Base-by-base conservation (phyloP, 495 filamentous ascomycete genomes). In the Neurospora africana region DNA sequence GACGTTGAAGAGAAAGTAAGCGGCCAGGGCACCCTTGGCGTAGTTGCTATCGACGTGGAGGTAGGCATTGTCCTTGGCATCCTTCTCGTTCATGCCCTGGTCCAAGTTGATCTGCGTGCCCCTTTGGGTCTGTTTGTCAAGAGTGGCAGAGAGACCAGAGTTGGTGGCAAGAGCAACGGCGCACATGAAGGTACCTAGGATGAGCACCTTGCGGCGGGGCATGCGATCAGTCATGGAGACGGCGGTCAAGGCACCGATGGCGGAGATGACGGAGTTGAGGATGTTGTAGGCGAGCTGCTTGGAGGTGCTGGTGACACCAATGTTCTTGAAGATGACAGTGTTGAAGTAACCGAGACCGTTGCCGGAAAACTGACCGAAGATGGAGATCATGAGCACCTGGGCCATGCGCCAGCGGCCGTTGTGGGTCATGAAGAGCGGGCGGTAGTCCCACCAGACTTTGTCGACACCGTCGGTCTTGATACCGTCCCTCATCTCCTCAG, bases 401-500 rank as follows among this genome's bases (percentile, higher is more conserved):
- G 79, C 77, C 68, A 84, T 81, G 23, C 84, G 75, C 83, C 84
- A 85, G 69, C 84, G 83, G 69, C 83, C 83, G 70, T 75, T 82
- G 76, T 85, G 84, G 39, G 78, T 78, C 10, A 81, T 30, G 40
- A 85, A 23, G 68, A 86, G 77, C 13, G 83, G 83, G 69, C 84
- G 81, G 78, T 85, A 84, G 58, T 83, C 81, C 81, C 80, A 84
- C 69, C 79, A 81, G n/a, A 69, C 71, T 76, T 86, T 86, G 76
- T 88, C 86, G 44, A 88, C 83, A 70, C 86, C 87, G 72, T 89
- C 87, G 19, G 82, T 74, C 7, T 79, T 79, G 70, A 90, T 87
- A 70, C 82, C 83, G n/a, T 89, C 87, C 47, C 80, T 81, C 83
- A 89, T 88, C 82, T 90, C 88, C 33, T 87, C 83, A 8, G 87